Conservation (phyloP, 2,329 filamentous ascomycete genomes). For the Aspergillus sp. region DNA sequence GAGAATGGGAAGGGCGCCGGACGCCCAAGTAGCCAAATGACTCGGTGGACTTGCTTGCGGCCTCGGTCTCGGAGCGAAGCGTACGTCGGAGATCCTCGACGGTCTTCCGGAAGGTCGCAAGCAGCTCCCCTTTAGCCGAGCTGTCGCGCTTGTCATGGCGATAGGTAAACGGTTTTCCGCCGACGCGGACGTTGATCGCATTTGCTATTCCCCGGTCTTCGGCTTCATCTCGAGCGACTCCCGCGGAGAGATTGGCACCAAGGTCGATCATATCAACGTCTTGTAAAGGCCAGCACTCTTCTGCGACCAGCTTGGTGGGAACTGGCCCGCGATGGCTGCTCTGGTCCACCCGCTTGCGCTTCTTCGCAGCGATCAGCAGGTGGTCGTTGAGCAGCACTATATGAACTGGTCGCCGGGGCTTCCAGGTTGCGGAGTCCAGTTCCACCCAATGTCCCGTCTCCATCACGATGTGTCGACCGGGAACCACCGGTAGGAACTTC, state of each 20-base stretch:
- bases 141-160: constrained; percentile 80
- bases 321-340: constrained; percentile 49
- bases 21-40: constrained; percentile 84
- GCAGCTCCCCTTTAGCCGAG: constrained; percentile 74
- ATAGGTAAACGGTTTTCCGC: constrained; percentile 91
- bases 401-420: constrained; percentile 83
- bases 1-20: constrained; percentile 69
- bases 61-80: constrained; percentile 81
- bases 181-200: constrained; percentile 87
- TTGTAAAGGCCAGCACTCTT: constrained; percentile 89
- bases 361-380: constrained; percentile 83
- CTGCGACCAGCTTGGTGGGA: constrained; percentile 78
- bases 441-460: constrained; percentile 95
- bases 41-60: constrained; percentile 79
- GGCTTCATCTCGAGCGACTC: constrained; percentile 41
- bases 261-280: constrained; percentile 94
- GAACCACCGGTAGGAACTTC: constrained; percentile 87
- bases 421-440: constrained; percentile 96
- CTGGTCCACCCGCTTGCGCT: constrained; percentile 84
- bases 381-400: constrained; percentile 95
- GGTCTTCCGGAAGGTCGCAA: constrained; percentile 89
- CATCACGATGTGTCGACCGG: constrained; percentile 89
- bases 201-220: constrained; percentile 68
- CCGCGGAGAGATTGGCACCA: constrained; percentile 52
- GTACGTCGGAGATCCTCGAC: constrained; percentile 88